Percentiles rank a stretch among this genome's conserved stretches.
These are phyloP conservation scores for Prunus yedoensis DNA, from an alignment of 331 rosid genomes.

Conservation along the genomic window DNA sequence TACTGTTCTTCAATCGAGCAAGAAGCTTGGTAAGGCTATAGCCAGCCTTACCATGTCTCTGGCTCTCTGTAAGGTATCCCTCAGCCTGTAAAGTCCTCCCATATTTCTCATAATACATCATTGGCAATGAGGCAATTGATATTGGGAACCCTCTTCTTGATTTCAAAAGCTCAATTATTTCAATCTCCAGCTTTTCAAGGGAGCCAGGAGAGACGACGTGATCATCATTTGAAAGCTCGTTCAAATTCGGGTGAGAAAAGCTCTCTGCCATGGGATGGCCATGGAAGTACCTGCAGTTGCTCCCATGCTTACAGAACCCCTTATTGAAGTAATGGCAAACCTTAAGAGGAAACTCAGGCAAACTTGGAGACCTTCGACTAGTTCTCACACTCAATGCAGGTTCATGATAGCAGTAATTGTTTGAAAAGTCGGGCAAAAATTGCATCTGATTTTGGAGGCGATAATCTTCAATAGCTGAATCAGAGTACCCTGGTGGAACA, in stretches of 20 bases:
- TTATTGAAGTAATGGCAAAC: slow-evolving; percentile 46
- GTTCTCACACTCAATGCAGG: slow-evolving; percentile 35
- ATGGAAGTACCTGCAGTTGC: slow-evolving; percentile 46
- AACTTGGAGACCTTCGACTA: slow-evolving; percentile 41
- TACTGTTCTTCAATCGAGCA: slow-evolving; percentile 42
- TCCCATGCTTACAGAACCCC: slow-evolving; percentile 53
- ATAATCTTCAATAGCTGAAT: slow-evolving; percentile 29
- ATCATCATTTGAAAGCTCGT: slow-evolving; percentile 33
- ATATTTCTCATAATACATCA: slow-evolving; percentile 39
- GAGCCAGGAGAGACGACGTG: slow-evolving; percentile 27
- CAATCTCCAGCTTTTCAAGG: slow-evolving; percentile 40
- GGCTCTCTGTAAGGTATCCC: slow-evolving; percentile 53
- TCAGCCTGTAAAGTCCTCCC: slow-evolving; percentile 49
- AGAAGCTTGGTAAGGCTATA: slow-evolving; percentile 50
- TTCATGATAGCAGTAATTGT: slow-evolving; percentile 29
- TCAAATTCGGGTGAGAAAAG: slow-evolving; percentile 30
- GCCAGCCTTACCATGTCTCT: slow-evolving; percentile 49
- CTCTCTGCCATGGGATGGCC: slow-evolving; percentile 27
- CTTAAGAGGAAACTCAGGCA: slow-evolving; percentile 41
- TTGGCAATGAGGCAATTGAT: slow-evolving; percentile 49
- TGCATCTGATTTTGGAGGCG: slow-evolving; percentile 31
- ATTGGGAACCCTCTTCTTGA: slow-evolving; percentile 40
- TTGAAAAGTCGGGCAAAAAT: slow-evolving; percentile 30
- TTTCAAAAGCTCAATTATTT: slow-evolving; percentile 46
- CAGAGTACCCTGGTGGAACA: slow-evolving; percentile 25